phyloP scores from a whole-genome alignment of 768 basidiomycete genomes.

The Hericium coralloides region DNA sequence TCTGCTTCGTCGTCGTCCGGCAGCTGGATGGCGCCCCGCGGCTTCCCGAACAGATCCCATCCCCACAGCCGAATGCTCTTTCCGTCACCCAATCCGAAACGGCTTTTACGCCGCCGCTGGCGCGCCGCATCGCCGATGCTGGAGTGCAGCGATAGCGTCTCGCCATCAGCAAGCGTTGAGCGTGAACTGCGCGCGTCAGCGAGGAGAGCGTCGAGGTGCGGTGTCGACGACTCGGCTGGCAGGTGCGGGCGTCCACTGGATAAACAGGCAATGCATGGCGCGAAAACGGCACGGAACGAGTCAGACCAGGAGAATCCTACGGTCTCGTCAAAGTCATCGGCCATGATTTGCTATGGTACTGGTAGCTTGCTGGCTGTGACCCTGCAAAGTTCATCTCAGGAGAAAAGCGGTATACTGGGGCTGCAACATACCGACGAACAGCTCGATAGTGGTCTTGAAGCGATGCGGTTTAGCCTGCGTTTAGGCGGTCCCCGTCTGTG shows the following conservation, averaged over 20 bases:
- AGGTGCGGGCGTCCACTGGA: background rate
- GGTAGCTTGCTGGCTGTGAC: background rate
- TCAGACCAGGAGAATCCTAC: slow-evolving; percentile 56
- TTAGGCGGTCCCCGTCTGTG: background rate
- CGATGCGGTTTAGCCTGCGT: too few relatives aligned
- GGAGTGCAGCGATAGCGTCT: slow-evolving; percentile 59
- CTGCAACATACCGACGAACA: background rate
- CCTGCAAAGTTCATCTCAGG: background rate
- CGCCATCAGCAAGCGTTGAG: slow-evolving; percentile 35
- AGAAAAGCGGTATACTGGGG: background rate
- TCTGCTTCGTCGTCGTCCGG: slow-evolving; percentile 37
- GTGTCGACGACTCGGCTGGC: slow-evolving; percentile 22
- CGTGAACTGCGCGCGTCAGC: slow-evolving; percentile 35
- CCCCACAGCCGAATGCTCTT: slow-evolving; percentile 53
- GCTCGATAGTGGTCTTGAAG: background rate
- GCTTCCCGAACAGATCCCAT: slow-evolving; percentile 56
- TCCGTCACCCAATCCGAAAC: slow-evolving; percentile 15
- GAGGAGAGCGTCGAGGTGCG: slow-evolving; percentile 43
- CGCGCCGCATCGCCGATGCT: slow-evolving; percentile 35
- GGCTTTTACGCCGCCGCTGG: slow-evolving; percentile 15
- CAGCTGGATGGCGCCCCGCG: slow-evolving; percentile 41
- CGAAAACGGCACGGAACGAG: slow-evolving; percentile 45
- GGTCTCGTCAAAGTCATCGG: background rate
- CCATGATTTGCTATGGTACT: background rate
- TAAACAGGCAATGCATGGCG: slow-evolving; percentile 54